Evolutionary conservation across 2,329 filamentous ascomycete genomes (phyloP).

Genomic region (Fusarium dlaminii): DNA sequence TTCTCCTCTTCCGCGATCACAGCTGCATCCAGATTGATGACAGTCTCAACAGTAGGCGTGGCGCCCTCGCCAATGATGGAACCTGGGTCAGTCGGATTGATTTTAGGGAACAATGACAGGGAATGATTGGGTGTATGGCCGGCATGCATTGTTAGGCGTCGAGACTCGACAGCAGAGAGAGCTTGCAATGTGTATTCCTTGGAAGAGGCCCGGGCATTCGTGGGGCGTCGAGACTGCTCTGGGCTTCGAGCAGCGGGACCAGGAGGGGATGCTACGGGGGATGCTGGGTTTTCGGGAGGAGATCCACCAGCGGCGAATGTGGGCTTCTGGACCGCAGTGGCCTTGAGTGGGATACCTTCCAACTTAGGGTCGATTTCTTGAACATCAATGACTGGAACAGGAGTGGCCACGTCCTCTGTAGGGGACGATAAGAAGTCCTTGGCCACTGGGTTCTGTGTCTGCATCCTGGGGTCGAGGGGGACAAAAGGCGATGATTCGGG

Average conservation of each 20-base stretch:
- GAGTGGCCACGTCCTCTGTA: conserved; percentile 45
- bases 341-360: conserved; percentile 68
- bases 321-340: conserved; percentile 60
- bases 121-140: conserved; percentile 72
- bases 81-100: conserved; percentile 51
- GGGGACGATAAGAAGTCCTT: conserved; percentile 50
- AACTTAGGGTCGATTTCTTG: conserved; percentile 66
- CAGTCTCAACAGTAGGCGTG: conserved; percentile 42
- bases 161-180: conserved; percentile 58
- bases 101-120: conserved; percentile 60
- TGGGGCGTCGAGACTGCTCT: conserved; percentile 20
- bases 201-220: conserved; percentile 41
- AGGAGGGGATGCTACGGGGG: conserved; percentile 44
- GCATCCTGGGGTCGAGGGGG: conserved; percentile 57
- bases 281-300: conserved; percentile 43
- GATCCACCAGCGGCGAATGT: conserved; percentile 58
- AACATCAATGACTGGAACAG: conserved; percentile 64
- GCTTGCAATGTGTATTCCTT: conserved; percentile 57
- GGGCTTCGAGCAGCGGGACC: conserved; percentile 26
- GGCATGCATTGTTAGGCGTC: conserved; percentile 68
- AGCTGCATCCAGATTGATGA: conserved; percentile 16
- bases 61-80: conserved; percentile 41
- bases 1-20: background rate
- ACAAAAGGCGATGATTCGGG: conserved; percentile 51
- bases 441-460: conserved; percentile 48